phyloP scores from a whole-genome alignment of 2,329 filamentous ascomycete species.

The Claviceps cyperi region DNA sequence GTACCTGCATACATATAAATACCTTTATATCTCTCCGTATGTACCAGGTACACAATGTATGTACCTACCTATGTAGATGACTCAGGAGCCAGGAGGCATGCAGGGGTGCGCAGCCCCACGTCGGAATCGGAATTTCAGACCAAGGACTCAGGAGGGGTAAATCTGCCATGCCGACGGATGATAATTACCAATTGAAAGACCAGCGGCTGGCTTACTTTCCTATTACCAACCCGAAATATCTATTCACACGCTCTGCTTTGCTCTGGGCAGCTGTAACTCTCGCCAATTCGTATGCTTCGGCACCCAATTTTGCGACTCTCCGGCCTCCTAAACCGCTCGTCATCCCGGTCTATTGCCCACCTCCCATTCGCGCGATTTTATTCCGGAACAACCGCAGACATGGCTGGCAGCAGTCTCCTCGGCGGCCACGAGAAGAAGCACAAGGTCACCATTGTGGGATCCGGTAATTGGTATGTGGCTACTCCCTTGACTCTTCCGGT shows the following conservation, averaged over 20 bases:
- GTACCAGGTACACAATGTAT: too few species aligned
- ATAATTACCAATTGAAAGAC: too few species aligned
- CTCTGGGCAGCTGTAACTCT: not conserved
- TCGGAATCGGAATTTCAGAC: too few species aligned
- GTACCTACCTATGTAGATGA: too few species aligned
- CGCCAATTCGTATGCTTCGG: constrained; percentile 3
- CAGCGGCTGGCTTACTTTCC: too few species aligned
- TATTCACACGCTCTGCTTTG: not conserved
- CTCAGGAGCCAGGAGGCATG: too few species aligned
- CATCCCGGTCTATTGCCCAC: not conserved
- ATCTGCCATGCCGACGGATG: not conserved
- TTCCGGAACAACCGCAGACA: constrained; percentile 12
- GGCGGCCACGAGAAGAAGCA: constrained; percentile 55
- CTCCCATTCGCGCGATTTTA: constrained; percentile 1
- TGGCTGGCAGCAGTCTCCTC: constrained; percentile 20
- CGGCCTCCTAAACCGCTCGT: not conserved
- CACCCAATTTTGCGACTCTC: not conserved
- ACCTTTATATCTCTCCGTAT: too few species aligned
- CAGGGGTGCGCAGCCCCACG: too few species aligned
- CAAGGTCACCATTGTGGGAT: constrained; percentile 88
- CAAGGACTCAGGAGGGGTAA: not conserved
- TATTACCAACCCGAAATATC: too few species aligned
- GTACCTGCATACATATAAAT: too few species aligned
- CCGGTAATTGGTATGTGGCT: constrained; percentile 71
- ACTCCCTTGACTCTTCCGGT: too few species aligned